Evolutionary conservation across 306 rosid genomes (phyloP), one percentile per base, ranked within the genome.

Genomic region (Pterocarpus santalinus): DNA sequence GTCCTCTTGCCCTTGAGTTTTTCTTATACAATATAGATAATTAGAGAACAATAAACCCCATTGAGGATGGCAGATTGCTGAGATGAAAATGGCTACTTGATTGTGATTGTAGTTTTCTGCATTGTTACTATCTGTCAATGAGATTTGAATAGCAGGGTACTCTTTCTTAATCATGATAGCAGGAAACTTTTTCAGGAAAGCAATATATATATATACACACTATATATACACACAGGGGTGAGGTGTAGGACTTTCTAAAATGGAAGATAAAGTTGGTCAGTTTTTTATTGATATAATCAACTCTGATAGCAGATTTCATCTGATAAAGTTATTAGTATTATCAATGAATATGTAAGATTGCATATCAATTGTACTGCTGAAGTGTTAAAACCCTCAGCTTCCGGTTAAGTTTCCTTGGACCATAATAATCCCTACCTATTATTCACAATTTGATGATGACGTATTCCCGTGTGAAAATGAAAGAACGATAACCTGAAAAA

Each of bases 271-370:
- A 39, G 55, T 12, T 39, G 46, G 38, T 55, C 2, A 4, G n/a
- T 36, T 35, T 38, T 7, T 11, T 67, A 11, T 38, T 63, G 11
- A 65, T 65, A 36, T 51, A 3, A 1, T 16, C 39, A 39, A 65
- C 71, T 67, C n/a, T 17, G 38, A 11, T 34, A 62, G 43, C 8
- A 62, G 67, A 62, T 41, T 62, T 62, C 67, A 62, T 62, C 17
- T 33, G 17, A 32, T 62, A 13, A 62, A 32, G 43, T 62, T 34
- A 34, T 63, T 15, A 11, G 13, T 13, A 5, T 5, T 34, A 44
- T 17, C 4, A 38, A 4, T 3, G 41, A 6, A 38, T 6, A 38
- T 38, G 41, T 38, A 38, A 38, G 41, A 38, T 38, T 4, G 41
- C 41, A 38, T 38, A 17, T 67, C n/a, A 67, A 67, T 32, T 32